Base-by-base conservation (phyloP, 495 filamentous ascomycete species). In the Trichoderma erinaceum region DNA sequence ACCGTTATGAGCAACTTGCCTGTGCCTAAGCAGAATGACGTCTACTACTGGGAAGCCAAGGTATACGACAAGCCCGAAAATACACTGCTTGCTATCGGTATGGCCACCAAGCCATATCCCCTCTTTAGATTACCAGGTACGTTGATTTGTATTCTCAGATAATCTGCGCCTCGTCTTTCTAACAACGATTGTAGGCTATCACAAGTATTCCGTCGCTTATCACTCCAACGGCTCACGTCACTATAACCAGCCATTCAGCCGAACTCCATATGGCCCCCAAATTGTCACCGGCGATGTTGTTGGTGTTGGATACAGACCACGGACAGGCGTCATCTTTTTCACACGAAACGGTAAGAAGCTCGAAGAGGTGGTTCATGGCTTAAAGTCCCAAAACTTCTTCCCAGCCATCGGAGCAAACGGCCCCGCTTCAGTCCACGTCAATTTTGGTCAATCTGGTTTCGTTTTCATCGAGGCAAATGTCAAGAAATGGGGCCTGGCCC, bases 21-120 rank as follows among this genome's bases (percentile, higher is more conserved):
- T 0, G 89, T 99, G 44, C 95, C 95, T 27, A 99, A 99, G 76
- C 95, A 99, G 75, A 98, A 99, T 72, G 95, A 99, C 75, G 93
- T 97, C 16, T 98, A 98, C 74, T 99, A 99, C 76, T 99, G 95
- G 95, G 95, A 99, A 75, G 92, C 95, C 16, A 99, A 99, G 79
- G 88, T 99, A 50, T 98, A 95, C 78, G 96, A 98, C 66, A 97
- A 98, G 78, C 94, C 95, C 4, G 95, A 97, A 44, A 84, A 81
- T 18, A 92, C 93, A 0, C 78, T 90, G 68, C 83, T 99, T 52
- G 92, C 89, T 72, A 90, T 99, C 68, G 95, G 95, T 56, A 88
- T 99, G 81, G 88, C 92, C 13, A 98, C 96, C 21, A 98, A 98
- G 73, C 95, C 95, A 12, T 99, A 98, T 79, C 95, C 95, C 23